Base-by-base conservation (phyloP, 139 green algal species). In the Chlorella sorokiniana region DNA sequence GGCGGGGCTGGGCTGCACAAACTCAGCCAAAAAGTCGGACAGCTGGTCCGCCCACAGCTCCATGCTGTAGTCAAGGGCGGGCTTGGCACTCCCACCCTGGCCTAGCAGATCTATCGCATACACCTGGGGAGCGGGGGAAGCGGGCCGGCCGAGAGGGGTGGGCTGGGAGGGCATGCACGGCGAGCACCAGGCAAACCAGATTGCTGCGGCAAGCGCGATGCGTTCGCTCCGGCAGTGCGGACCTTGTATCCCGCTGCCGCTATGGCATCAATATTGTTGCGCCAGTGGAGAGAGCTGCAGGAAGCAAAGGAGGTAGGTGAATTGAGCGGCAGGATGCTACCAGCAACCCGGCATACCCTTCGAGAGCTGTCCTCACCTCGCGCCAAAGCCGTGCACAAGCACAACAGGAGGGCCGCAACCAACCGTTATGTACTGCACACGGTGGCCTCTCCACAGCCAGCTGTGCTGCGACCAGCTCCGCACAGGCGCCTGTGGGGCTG, bases 371-470 rank as follows among this genome's bases (percentile, higher is more conserved):
- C 6, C 56, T 33, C 18, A 65, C 18, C 22, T 68, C 20, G 83
- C 83, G 1, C 83, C 83, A 76, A 87, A 87, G 35, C 83, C 83
- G 51, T 87, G 83, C 6, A 87, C 69, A 33, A 87, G 56, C 16
- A 84, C 41, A 14, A 87, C 59, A 18, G 78, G 56, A 11, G 67
- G 69, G 23, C 69, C 78, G 45, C 78, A 81, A 40, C 83, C 83
- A 35, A 42, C 65, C 27, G 68, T 75, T 45, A 54, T 33, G 41
- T 59, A 59, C 25, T 59, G 56, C 31, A 77, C 44, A 18, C 31
- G 6, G 45, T 77, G 70, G 14, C 73, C 73, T 3, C 54, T 37
- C 73, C 73, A 79, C 54, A 42, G 4, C 52, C 59, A 79, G 54
- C 31, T 69, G 54, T 79, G 73, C 25, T 40, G n/a, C 22, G 23